Percentiles rank a stretch among this genome's conserved stretches.
These are phyloP conservation scores for Yamadazyma paraphyllophila DNA, from an alignment of 805 yeast species.

Conservation along the genomic window DNA sequence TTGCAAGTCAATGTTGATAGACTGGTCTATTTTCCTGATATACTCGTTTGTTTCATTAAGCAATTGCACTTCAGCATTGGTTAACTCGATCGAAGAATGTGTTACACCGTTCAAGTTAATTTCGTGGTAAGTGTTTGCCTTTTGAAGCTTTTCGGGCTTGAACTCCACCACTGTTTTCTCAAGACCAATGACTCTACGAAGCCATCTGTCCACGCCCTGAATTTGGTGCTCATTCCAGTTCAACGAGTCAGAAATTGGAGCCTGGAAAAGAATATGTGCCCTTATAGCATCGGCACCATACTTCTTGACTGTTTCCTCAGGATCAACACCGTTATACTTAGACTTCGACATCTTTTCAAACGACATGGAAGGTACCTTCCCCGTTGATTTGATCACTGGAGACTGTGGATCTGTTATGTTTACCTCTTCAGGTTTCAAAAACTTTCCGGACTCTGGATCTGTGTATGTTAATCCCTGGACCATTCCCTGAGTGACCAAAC, in stretches of 20 bases:
- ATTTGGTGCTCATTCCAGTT: constrained; percentile 91
- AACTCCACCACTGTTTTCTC: constrained; percentile 17
- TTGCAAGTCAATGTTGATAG: constrained; percentile 58
- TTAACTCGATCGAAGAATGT: constrained; percentile 23
- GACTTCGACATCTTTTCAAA: constrained; percentile 97
- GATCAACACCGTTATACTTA: constrained; percentile 92
- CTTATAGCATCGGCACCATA: constrained; percentile 95
- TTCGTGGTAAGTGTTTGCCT: constrained; percentile 5
- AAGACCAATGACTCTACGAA: constrained; percentile 51
- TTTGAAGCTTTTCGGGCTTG: neutral
- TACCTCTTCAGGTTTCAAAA: constrained; percentile 76
- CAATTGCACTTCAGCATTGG: constrained; percentile 48
- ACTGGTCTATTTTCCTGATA: constrained; percentile 50
- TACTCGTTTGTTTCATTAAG: constrained; percentile 56
- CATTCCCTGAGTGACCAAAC: constrained; percentile 93
- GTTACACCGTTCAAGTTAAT: constrained; percentile 20
- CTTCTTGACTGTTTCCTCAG: constrained; percentile 63
- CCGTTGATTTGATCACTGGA: constrained; percentile 51
- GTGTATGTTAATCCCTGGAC: constrained; percentile 86
- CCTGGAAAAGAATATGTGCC: constrained; percentile 90
- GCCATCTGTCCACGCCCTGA: constrained; percentile 86
- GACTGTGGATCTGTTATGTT: constrained; percentile 37
- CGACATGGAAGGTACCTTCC: constrained; percentile 50
- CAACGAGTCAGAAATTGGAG: constrained; percentile 78
- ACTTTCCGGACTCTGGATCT: constrained; percentile 71